phyloP scores from a whole-genome alignment of 2,329 filamentous ascomycete species.

The Byssoonygena ceratinophila region DNA sequence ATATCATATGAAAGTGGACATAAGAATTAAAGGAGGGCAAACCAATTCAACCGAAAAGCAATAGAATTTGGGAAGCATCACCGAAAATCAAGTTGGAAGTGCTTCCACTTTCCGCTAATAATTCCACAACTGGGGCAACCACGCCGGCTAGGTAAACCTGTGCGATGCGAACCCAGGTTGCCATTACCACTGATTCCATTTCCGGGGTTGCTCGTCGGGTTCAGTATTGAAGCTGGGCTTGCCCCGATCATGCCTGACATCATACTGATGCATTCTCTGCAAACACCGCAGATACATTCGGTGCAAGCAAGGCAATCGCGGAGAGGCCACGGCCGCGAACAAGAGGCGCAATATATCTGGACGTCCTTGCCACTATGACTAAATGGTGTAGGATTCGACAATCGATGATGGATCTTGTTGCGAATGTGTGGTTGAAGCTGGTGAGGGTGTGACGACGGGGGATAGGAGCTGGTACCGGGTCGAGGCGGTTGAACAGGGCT shows the following conservation, averaged over 20 bases:
- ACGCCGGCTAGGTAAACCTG: slow-evolving; percentile 30
- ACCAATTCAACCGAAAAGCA: background rate
- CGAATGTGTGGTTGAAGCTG: slow-evolving; percentile 28
- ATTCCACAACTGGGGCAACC: slow-evolving; percentile 39
- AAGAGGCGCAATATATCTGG: slow-evolving; percentile 87
- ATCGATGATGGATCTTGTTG: slow-evolving; percentile 35
- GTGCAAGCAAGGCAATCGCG: slow-evolving; percentile 87
- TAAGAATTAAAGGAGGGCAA: background rate
- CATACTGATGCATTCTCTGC: slow-evolving; percentile 63
- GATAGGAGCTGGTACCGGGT: slow-evolving; percentile 32
- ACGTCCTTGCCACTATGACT: slow-evolving; percentile 40
- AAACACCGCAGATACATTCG: slow-evolving; percentile 90
- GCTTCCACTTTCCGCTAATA: slow-evolving; percentile 39
- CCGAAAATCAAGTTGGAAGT: slow-evolving; percentile 40
- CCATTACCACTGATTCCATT: slow-evolving; percentile 23
- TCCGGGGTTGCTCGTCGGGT: slow-evolving; percentile 25
- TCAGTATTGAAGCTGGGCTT: slow-evolving; percentile 27
- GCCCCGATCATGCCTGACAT: slow-evolving; percentile 29
- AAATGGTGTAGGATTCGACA: slow-evolving; percentile 45
- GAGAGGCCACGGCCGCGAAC: slow-evolving; percentile 63
- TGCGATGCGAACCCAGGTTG: slow-evolving; percentile 23
- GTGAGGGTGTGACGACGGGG: slow-evolving; percentile 25
- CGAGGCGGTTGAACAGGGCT: slow-evolving; percentile 39
- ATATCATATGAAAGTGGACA: background rate
- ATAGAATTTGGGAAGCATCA: slow-evolving; percentile 20